Evolutionary conservation across 1,284 basidiomycete genomes (phyloP), one percentile per base, ranked within the genome.

Genomic region (Naganishia liquefaciens): DNA sequence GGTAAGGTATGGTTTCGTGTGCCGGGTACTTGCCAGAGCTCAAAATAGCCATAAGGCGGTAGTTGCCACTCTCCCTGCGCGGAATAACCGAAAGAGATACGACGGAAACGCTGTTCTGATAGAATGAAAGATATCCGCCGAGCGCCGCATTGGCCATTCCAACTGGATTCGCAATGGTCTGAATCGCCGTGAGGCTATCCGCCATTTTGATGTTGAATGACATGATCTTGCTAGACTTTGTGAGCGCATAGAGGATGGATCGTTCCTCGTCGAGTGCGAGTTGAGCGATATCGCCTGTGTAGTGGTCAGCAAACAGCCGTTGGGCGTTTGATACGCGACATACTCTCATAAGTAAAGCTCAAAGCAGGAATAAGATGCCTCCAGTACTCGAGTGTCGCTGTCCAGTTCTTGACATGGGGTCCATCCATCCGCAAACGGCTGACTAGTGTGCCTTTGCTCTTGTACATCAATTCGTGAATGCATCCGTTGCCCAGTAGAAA

Each of bases 1-100:
- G 37, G 49, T 1, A 57, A 17, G n/a, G 33, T n/a, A 50, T 43
- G n/a, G 21, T 42, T 27, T 30, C 46, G 62, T 69, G 10, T 7
- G 40, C 21, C 21, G 33, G 17, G 2, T 39, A 72, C 75, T 67
- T 58, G 72, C 77, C 77, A 64, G 87, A 91, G 21, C 82, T 81
- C 21, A 91, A 90, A 55, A 93, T 80, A 0, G 89, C 92, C 57
- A 95, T 81, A 13, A 96, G 82, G 66, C 91, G 88, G 15, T 87
- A 80, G 28, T 86, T 80, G 21, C 72, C 70, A 60, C 76, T 79
- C 68, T 82, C 80, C 53, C 75, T 70, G 13, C 70, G 69, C 5
- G 71, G 72, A 30, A 82, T 70, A 9, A 75, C 68, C 28, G 77
- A 71, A 46, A 82, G 73, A 10, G 71, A 65, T 15, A 77, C 77